Evolutionary conservation across 2,329 filamentous ascomycete species (phyloP).

Genomic region (Neopestalotiopsis clavispora): DNA sequence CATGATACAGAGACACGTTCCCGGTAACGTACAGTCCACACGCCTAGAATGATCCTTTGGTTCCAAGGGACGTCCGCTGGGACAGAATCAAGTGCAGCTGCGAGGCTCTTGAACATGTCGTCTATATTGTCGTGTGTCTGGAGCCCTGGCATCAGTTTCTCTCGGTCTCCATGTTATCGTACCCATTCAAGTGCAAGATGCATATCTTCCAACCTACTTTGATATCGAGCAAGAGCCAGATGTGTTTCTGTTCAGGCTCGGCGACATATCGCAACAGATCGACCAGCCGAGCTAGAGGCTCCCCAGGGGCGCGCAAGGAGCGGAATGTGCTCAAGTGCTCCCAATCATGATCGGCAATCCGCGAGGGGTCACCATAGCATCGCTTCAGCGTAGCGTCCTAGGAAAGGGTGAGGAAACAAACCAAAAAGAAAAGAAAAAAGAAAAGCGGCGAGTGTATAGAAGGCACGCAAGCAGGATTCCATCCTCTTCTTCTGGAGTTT

Average conservation of each 20-base stretch:
- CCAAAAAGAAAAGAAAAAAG: too few species aligned
- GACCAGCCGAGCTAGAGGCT: constrained; percentile 72
- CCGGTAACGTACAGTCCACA: constrained; percentile 69
- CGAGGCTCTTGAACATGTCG: constrained; percentile 72
- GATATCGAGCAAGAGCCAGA: constrained; percentile 88
- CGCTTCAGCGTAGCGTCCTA: constrained; percentile 75
- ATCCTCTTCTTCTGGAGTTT: neutral
- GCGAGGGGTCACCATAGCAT: constrained; percentile 77
- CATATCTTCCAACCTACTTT: constrained; percentile 60
- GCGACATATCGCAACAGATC: constrained; percentile 78
- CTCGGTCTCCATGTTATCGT: neutral
- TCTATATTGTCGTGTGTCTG: constrained; percentile 73
- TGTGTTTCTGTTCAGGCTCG: constrained; percentile 64
- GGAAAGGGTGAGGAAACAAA: neutral
- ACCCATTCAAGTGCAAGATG: neutral
- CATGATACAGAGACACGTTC: constrained; percentile 15
- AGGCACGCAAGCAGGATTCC: too few species aligned
- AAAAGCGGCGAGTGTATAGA: too few species aligned
- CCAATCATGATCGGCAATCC: constrained; percentile 79
- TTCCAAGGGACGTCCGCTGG: constrained; percentile 65
- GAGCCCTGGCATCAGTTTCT: too few species aligned
- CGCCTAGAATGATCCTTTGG: constrained; percentile 76
- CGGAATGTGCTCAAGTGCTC: constrained; percentile 70
- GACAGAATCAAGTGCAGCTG: constrained; percentile 63
- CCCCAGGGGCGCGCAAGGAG: constrained; percentile 69